Conservation (phyloP, 2,329 filamentous ascomycete genomes). For the Cadophora luteo-olivacea region DNA sequence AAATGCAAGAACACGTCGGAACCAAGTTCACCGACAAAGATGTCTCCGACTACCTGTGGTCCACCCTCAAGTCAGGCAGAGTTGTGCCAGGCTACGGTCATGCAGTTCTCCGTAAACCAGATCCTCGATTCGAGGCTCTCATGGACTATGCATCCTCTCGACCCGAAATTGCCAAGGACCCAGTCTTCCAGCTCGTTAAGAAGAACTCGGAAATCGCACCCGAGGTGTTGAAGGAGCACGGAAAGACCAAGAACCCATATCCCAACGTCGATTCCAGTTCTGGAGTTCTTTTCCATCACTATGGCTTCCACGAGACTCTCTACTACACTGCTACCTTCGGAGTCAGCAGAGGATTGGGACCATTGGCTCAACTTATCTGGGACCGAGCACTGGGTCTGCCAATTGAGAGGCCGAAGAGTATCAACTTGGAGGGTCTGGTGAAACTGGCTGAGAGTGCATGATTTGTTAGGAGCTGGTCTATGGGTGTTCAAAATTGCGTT, state of each 20-base stretch:
- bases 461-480: not conserved
- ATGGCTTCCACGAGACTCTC: conserved; percentile 94
- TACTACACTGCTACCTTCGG: conserved; percentile 86
- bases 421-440: conserved; percentile 86
- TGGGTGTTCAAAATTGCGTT: not conserved
- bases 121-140: conserved; percentile 93
- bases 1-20: conserved; percentile 92
- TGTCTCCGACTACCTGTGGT: conserved; percentile 90
- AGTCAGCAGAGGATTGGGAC: conserved; percentile 77
- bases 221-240: conserved; percentile 88
- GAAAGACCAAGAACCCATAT: conserved; percentile 98
- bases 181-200: conserved; percentile 93
- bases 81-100: conserved; percentile 95
- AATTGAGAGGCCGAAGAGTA: conserved; percentile 98
- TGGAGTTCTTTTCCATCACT: conserved; percentile 96
- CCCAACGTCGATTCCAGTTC: conserved; percentile 96
- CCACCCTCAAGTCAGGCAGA: conserved; percentile 88
- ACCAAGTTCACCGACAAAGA: conserved; percentile 78
- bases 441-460: conserved; percentile 60
- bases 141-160: conserved; percentile 93
- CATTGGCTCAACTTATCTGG: conserved; percentile 94
- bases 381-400: conserved; percentile 91
- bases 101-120: conserved; percentile 94
- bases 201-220: conserved; percentile 93
- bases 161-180: conserved; percentile 84